Conservation (phyloP, 2,329 filamentous ascomycete genomes). For the Rachicladosporium sp. region DNA sequence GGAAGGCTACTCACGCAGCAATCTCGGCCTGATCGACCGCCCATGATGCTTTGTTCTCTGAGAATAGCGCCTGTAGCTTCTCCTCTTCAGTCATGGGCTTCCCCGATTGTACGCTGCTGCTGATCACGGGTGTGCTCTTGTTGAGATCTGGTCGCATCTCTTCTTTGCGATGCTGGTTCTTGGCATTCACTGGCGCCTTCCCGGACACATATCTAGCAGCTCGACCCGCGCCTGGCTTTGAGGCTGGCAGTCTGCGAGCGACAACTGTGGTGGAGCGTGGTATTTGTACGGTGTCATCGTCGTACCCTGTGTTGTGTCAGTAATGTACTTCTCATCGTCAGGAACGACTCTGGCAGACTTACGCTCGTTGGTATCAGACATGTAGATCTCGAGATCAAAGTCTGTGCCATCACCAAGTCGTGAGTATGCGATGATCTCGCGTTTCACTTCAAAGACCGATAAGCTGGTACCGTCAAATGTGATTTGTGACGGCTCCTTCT, state of each 20-base stretch:
- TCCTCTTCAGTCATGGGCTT: slow-evolving; percentile 85
- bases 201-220: slow-evolving; percentile 93
- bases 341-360: slow-evolving; percentile 17
- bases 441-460: slow-evolving; percentile 95
- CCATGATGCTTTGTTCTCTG: slow-evolving; percentile 83
- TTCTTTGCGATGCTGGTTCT: slow-evolving; percentile 62
- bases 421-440: slow-evolving; percentile 92
- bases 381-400: slow-evolving; percentile 89
- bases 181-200: slow-evolving; percentile 83
- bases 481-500: slow-evolving; percentile 86
- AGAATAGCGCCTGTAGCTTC: slow-evolving; percentile 83
- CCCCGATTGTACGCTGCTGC: slow-evolving; percentile 54
- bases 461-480: slow-evolving; percentile 96
- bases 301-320: slow-evolving; percentile 56
- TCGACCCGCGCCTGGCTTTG: slow-evolving; percentile 73
- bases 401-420: slow-evolving; percentile 90
- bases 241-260: slow-evolving; percentile 71
- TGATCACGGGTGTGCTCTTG: slow-evolving; percentile 35
- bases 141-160: slow-evolving; percentile 37
- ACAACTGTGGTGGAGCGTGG: slow-evolving; percentile 89
- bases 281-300: slow-evolving; percentile 96
- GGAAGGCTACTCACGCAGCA: slow-evolving; percentile 34
- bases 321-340: neutral
- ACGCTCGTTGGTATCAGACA: slow-evolving; percentile 86
- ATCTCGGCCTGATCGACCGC: slow-evolving; percentile 85